phyloP scores from a whole-genome alignment of 2,329 filamentous ascomycete genomes.

The Pseudonectria buxi region DNA sequence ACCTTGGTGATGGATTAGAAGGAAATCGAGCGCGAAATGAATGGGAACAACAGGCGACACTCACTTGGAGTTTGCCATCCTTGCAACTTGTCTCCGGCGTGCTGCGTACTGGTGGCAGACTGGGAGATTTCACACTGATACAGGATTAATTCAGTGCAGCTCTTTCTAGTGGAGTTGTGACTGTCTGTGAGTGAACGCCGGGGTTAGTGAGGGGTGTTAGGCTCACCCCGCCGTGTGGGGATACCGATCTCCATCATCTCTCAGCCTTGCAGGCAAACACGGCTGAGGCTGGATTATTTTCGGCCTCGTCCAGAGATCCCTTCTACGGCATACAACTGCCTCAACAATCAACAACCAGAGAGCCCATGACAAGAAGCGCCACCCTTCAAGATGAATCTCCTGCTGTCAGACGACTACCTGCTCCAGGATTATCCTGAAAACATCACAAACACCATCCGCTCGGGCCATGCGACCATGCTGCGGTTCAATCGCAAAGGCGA shows the following conservation, averaged over 20 bases:
- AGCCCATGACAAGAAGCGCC: neutral
- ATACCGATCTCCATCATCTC: neutral
- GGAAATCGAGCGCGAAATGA: conserved; percentile 7
- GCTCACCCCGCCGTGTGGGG: too few species aligned
- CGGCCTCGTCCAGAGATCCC: conserved; percentile 10
- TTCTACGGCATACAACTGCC: conserved; percentile 14
- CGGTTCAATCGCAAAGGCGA: conserved; percentile 95
- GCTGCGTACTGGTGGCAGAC: too few species aligned
- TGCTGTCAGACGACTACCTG: conserved; percentile 57
- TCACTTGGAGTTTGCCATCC: conserved; percentile 52
- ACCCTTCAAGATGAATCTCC: conserved; percentile 44
- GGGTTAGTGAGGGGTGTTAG: too few species aligned
- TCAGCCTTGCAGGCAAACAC: conserved; percentile 30
- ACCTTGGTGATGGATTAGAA: conserved; percentile 44
- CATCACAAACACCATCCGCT: conserved; percentile 78
- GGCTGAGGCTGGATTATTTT: conserved; percentile 19
- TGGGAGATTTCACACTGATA: conserved; percentile 3
- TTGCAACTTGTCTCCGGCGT: conserved; percentile 8
- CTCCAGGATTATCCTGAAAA: conserved; percentile 83
- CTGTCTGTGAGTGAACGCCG: too few species aligned
- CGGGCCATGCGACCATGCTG: conserved; percentile 57
- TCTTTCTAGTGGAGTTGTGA: too few species aligned
- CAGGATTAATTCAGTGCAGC: conserved; percentile 6
- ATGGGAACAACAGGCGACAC: conserved; percentile 6
- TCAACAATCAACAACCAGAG: neutral